Conservation (phyloP, 116 monocot species). For the Thalassia testudinum region DNA sequence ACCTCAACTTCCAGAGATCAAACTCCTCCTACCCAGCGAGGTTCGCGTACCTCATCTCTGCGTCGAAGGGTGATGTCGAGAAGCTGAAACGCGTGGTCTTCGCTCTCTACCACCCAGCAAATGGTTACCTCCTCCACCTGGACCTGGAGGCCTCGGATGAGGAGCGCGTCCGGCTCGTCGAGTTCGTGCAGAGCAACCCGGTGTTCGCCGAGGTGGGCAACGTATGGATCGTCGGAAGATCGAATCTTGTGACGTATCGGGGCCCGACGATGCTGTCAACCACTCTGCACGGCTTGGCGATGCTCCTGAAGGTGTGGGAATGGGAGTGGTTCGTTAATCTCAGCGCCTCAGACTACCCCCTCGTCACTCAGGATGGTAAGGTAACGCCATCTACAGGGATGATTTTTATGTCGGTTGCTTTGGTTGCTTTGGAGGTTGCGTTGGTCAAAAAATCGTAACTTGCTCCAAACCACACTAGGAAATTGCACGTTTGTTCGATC, state of each 20-base stretch:
- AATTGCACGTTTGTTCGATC: background rate
- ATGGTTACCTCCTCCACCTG: constrained; percentile 76
- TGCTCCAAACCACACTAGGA: background rate
- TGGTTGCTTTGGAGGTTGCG: too few species aligned
- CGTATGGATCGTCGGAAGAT: constrained; percentile 44
- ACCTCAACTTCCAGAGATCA: background rate
- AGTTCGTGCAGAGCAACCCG: constrained; percentile 22
- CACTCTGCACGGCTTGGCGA: constrained; percentile 74
- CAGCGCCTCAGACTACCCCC: constrained; percentile 86
- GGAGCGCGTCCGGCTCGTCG: constrained; percentile 24
- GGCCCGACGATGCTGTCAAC: constrained; percentile 90
- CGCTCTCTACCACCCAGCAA: constrained; percentile 80
- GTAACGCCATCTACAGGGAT: background rate
- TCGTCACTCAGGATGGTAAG: constrained; percentile 94
- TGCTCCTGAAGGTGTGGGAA: constrained; percentile 40
- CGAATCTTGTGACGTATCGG: constrained; percentile 79
- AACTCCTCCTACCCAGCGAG: constrained; percentile 27
- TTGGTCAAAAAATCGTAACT: background rate
- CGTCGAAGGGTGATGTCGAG: constrained; percentile 54
- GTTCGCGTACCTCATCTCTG: constrained; percentile 88
- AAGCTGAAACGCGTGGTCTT: constrained; percentile 33
- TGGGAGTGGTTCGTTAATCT: constrained; percentile 99
- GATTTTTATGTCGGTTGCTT: too few species aligned
- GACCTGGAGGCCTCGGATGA: constrained; percentile 41
- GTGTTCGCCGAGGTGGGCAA: constrained; percentile 34